phyloP scores from a whole-genome alignment of 176 grass and related monocot species.

The Eragrostis nindensis region DNA sequence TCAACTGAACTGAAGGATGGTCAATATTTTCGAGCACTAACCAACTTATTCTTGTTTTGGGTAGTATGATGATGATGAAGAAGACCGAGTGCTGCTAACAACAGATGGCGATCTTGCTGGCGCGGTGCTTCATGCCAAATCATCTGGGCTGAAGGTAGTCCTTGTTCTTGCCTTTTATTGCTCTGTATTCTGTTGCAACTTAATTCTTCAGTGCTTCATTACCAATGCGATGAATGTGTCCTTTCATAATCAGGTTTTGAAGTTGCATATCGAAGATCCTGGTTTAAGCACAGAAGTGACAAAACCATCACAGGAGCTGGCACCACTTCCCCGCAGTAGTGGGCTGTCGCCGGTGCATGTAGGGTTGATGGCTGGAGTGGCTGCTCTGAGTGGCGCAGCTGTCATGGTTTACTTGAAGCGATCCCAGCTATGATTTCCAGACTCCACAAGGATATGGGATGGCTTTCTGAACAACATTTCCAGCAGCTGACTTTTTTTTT shows the following conservation, averaged over 20 bases:
- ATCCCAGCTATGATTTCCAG: slow-evolving; percentile 65
- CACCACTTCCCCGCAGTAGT: slow-evolving; percentile 32
- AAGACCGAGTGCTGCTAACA: slow-evolving; percentile 77
- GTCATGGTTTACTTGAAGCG: slow-evolving; percentile 84
- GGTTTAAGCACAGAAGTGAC: slow-evolving; percentile 38
- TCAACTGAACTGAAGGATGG: not conserved
- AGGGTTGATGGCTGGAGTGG: slow-evolving; percentile 59
- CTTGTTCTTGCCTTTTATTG: slow-evolving; percentile 25
- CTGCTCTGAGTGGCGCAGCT: slow-evolving; percentile 61
- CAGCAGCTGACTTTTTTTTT: not conserved
- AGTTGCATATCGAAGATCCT: slow-evolving; percentile 70
- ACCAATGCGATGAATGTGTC: slow-evolving; percentile 37
- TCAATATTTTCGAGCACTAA: not conserved
- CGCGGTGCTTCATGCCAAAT: slow-evolving; percentile 83
- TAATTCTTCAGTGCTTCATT: slow-evolving; percentile 6
- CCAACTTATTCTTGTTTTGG: slow-evolving; percentile 35
- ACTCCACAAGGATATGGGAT: not conserved
- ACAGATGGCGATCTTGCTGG: slow-evolving; percentile 72
- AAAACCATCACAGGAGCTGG: slow-evolving; percentile 46
- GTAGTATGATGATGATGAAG: slow-evolving; percentile 98
- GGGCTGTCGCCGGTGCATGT: slow-evolving; percentile 39
- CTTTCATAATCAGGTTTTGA: slow-evolving; percentile 58
- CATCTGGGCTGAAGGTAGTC: slow-evolving; percentile 81
- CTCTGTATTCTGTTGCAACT: not conserved
- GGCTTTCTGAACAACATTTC: not conserved